Base-by-base conservation (phyloP, 1,284 basidiomycete species). In the Ustilago shanxiensis region DNA sequence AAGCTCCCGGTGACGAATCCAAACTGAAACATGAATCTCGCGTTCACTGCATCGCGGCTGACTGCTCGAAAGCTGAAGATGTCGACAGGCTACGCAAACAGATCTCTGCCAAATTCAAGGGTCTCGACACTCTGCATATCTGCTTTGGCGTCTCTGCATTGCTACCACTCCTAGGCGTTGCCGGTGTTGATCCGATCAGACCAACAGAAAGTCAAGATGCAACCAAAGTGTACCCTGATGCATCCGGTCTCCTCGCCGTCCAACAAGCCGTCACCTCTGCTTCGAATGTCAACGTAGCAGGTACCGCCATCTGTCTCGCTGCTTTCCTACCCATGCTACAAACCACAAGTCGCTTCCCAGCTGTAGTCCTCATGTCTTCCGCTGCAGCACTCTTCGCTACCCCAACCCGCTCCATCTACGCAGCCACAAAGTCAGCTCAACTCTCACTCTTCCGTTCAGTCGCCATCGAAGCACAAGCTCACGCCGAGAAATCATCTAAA, bases 81-180 rank as follows among this genome's bases (percentile, higher is more conserved):
- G 90, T 96, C 88, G 85, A 93, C 6, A 85, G 85, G 3, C 85
- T 95, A 16, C 87, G 93, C 57, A 88, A 89, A 13, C 82, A 86
- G 0, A 68, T 95, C 35, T 63, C 61, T 26, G 87, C 90, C 63
- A 86, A 88, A 77, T 94, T 93, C 92, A 88, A 87, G 4, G 93
- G 94, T 14, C 78, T 96, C 3, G 95, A 97, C 84, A 97, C 95
- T 0, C 84, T 96, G 4, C 88, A 95, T 51, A 90, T 97, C 60
- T 90, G 91, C 60, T 94, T 95, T 8, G 95, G 95, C 6, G 93
- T 95, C 0, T 94, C 93, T 1, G 92, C 94, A 2, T 89, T 95
- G 1, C 90, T 90, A 52, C 93, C 94, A 0, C 87, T 97, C 18
- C 88, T 95, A 81, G 90, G 91, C 16, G 87, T 93, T 5, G 92